A percentile compares a stretch with the other conserved stretches of the same genome.
Evolutionary conservation across 2,329 filamentous ascomycete species (phyloP).

Genomic region (Didymella sp.): DNA sequence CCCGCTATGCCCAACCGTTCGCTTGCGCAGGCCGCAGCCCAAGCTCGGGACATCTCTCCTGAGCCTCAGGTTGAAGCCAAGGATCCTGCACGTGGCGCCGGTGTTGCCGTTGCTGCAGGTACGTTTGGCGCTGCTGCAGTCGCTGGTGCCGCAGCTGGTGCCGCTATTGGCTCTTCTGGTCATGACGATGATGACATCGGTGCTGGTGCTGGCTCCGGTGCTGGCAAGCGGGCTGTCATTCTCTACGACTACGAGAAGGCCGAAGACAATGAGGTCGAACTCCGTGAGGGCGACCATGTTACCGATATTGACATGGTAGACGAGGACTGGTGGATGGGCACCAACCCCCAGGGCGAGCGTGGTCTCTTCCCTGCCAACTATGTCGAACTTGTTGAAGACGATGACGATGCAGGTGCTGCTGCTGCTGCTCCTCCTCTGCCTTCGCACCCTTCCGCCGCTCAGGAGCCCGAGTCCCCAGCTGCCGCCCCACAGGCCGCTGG

Average conservation of each 20-base stretch:
- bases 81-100: conserved; percentile 61
- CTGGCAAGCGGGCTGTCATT: conserved; percentile 76
- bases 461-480: conserved; percentile 43
- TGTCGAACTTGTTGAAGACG: conserved; percentile 80
- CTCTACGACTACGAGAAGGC: conserved; percentile 98
- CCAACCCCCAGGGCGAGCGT: conserved; percentile 80
- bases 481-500: conserved; percentile 45
- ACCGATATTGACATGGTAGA: conserved; percentile 97
- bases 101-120: conserved; percentile 53
- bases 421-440: conserved; percentile 48
- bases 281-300: conserved; percentile 86
- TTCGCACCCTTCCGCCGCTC: conserved; percentile 52
- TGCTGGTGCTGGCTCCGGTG: conserved; percentile 41
- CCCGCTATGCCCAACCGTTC: conserved; percentile 69
- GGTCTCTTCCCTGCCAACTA: conserved; percentile 98
- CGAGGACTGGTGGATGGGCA: conserved; percentile 98
- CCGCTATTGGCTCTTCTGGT: conserved; percentile 50
- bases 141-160: conserved; percentile 54
- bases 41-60: conserved; percentile 68
- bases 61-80: conserved; percentile 68
- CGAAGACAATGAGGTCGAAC: conserved; percentile 94
- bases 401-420: conserved; percentile 51
- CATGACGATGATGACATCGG: conserved; percentile 36
- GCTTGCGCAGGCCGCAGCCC: conserved; percentile 67
- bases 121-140: conserved; percentile 53